Evolutionary conservation across 2,329 filamentous ascomycete species (phyloP).

Genomic region (Fusarium nisikadoi): DNA sequence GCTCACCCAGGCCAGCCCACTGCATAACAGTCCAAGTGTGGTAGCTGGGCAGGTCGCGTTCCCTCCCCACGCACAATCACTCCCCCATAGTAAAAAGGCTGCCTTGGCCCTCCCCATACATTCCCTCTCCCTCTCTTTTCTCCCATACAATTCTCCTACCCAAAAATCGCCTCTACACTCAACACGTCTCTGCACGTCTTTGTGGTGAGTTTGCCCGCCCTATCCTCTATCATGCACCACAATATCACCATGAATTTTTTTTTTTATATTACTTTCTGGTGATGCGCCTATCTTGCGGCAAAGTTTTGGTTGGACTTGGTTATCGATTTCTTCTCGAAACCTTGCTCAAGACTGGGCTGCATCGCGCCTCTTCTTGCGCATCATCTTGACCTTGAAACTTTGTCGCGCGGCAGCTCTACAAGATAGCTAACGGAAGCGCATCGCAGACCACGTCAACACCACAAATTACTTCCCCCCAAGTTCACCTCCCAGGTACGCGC

Average conservation of each 20-base stretch:
- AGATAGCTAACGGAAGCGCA: slow-evolving; percentile 45
- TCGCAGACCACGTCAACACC: slow-evolving; percentile 43
- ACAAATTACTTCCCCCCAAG: slow-evolving; percentile 23
- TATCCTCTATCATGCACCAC: slow-evolving; percentile 26
- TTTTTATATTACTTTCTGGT: slow-evolving; percentile 50
- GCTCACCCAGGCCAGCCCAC: slow-evolving; percentile 37
- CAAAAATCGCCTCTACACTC: slow-evolving; percentile 59
- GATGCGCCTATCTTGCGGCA: slow-evolving; percentile 22
- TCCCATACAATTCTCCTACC: slow-evolving; percentile 71
- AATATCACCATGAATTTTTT: slow-evolving; percentile 50
- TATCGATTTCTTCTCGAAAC: slow-evolving; percentile 28
- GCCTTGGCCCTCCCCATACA: slow-evolving; percentile 65
- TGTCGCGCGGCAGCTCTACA: slow-evolving; percentile 27
- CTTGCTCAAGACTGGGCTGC: slow-evolving; percentile 36
- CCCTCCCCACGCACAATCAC: slow-evolving; percentile 64
- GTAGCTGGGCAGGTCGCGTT: slow-evolving; percentile 45
- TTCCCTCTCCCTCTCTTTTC: slow-evolving; percentile 65
- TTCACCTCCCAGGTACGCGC: slow-evolving; percentile 39
- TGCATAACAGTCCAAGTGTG: slow-evolving; percentile 43
- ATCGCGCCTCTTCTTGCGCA: slow-evolving; percentile 28
- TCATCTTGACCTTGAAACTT: slow-evolving; percentile 28
- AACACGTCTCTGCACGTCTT: slow-evolving; percentile 53
- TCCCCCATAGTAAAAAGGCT: slow-evolving; percentile 74
- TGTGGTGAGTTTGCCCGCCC: slow-evolving; percentile 61
- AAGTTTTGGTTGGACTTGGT: slow-evolving; percentile 31